Evolutionary conservation across 1,284 basidiomycete genomes (phyloP).

Genomic region (Pseudozyma pruni): DNA sequence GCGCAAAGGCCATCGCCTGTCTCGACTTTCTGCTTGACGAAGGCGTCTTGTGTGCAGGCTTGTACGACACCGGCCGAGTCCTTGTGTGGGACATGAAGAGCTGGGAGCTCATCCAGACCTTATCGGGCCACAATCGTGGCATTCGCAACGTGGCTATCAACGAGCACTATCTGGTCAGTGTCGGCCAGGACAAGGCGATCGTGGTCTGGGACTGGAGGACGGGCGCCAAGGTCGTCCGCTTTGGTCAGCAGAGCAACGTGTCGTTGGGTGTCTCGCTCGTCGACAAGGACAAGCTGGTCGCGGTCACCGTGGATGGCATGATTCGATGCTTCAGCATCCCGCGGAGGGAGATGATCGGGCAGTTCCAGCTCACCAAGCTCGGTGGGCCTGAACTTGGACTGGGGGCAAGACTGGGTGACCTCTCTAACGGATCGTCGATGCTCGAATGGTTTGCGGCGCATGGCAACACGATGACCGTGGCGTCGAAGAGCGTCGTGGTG

Average conservation of each 20-base stretch:
- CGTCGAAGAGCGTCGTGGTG: conserved; percentile 85
- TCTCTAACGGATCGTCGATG: conserved; percentile 45
- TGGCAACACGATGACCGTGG: conserved; percentile 87
- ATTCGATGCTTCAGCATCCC: conserved; percentile 89
- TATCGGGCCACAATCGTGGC: conserved; percentile 75
- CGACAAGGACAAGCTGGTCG: conserved; percentile 76
- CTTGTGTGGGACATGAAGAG: conserved; percentile 44
- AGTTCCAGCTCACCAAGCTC: conserved; percentile 85
- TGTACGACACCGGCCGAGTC: conserved; percentile 82
- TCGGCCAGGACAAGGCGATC: conserved; percentile 86
- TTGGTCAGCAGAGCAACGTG: conserved; percentile 91
- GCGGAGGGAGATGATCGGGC: conserved; percentile 86
- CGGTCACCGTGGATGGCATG: conserved; percentile 90
- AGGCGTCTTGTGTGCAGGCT: conserved; percentile 88
- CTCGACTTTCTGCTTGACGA: conserved; percentile 86
- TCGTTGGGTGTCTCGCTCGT: conserved; percentile 89
- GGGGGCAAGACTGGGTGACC: conserved; percentile 39
- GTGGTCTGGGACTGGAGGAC: conserved; percentile 79
- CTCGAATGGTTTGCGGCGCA: conserved; percentile 82
- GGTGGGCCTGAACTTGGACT: conserved; percentile 69
- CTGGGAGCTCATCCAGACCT: conserved; percentile 71
- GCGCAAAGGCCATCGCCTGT: conserved; percentile 87
- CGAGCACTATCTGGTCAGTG: conserved; percentile 83
- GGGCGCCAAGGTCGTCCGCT: conserved; percentile 85
- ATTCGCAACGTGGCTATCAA: conserved; percentile 88